Evolutionary conservation across 2,329 filamentous ascomycete species (phyloP).

Genomic region (Colletotrichum aenigma): DNA sequence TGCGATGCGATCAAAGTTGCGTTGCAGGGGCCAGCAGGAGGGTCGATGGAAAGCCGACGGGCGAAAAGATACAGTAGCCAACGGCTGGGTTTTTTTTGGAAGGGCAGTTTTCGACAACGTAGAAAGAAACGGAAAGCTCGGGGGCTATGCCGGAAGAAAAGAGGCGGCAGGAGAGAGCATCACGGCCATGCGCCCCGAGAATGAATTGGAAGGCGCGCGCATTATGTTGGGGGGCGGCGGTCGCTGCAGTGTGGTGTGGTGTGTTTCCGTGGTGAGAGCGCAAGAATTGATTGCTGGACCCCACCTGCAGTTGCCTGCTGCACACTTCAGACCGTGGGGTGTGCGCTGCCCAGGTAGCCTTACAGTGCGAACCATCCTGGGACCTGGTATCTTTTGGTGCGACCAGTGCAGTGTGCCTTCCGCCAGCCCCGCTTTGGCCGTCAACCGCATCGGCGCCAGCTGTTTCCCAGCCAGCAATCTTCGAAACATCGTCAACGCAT

Average conservation of each 20-base stretch:
- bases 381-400: background rate
- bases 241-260: background rate
- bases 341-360: constrained; percentile 3
- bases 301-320: background rate
- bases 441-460: background rate
- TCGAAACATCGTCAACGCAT: constrained; percentile 4
- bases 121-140: background rate
- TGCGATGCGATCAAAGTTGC: background rate
- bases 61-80: background rate
- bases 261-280: constrained; percentile 14
- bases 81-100: background rate
- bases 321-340: background rate
- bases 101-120: background rate
- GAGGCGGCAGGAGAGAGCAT: constrained; percentile 2
- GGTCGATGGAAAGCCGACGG: background rate
- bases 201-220: background rate
- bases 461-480: constrained; percentile 4
- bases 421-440: background rate
- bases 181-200: background rate
- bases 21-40: background rate
- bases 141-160: background rate
- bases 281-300: constrained; percentile 1
- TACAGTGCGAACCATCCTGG: constrained; percentile 16
- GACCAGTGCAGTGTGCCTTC: background rate
- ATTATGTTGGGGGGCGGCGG: background rate